Evolutionary conservation across 768 basidiomycete species (phyloP), one percentile per base, ranked within the genome.

Genomic region (Leccinum broughii): DNA sequence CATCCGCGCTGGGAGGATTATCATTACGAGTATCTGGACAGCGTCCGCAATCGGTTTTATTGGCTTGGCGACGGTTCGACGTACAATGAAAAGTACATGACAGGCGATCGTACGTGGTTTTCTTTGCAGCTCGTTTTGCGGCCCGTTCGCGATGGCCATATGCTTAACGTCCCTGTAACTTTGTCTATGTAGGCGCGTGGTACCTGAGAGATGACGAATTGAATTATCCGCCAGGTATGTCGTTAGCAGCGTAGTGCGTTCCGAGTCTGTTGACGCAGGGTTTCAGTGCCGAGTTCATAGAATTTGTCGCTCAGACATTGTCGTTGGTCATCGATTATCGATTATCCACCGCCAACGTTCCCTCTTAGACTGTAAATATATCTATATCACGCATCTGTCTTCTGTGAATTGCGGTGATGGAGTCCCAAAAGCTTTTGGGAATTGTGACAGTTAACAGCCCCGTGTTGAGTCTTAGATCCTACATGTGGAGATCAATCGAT

Each of bases 1-100:
- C 69, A 83, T 66, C 86, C 85, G 3, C 80, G 86, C 5, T 88
- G 85, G 85, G 87, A 88, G 61, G 87, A 88, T 64, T 88, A 76
- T 60, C 75, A 78, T 50, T 86, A 83, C 59, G 81, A 86, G 64
- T 70, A 58, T 6, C 66, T 81, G 4, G 80, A 82, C 56, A 75
- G 55, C 8, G 67, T 72, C 44, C 73, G 71, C 56, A 86, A 85
- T 63, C 70, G 82, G 8, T 77, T 87, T 62, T 75, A 81, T 58
- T 89, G 83, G 83, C 76, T 87, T 6, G 86, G 87, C 1, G 80
- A 86, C 57, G 85, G 87, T 17, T 66, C 62, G 76, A 78, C 20
- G 48, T 86, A 83, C 58, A 80, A 86, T 64, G 86, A 87, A 65
- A 78, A 81, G 63, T 70, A 70, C 3, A 68, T 70, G 59, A 70